Evolutionary conservation across 371 early-diverging fungal species (phyloP), one percentile per base, ranked within the genome.

Genomic region (Sporodiniella umbellata): DNA sequence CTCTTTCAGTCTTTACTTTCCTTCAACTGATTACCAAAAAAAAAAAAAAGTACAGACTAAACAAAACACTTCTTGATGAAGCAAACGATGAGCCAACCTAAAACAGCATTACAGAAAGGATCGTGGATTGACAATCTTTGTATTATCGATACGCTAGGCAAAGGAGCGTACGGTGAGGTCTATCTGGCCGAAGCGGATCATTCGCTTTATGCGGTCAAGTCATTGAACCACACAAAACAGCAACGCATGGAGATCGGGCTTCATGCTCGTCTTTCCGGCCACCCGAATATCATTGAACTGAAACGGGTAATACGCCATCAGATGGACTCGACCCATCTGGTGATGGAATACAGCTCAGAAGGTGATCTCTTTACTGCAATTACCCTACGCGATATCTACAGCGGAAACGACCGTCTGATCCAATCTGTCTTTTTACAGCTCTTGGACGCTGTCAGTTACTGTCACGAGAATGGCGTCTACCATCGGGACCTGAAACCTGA

Each of bases 401-500:
- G 67, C 19, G 77, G 77, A 26, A 62, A 75, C 30, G 74, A 78
- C 50, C 28, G 33, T 14, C 56, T 68, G 10, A 81, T 83, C 48
- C 67, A 71, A 51, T 54, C 54, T 30, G 80, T 75, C 46, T 83
- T 82, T 58, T 48, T 79, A 18, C 81, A 84, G 53, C 58, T 85
- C 26, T 48, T 79, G 10, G 66, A 73, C 21, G 85, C 86, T 4
- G 78, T 86, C 10, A 51, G 58, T 31, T 73, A 74, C 48, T 79
- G 81, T 46, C 88, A 86, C 53, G 50, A 57, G 0, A 53, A 68
- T 8, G 68, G 75, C 12, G 70, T 88, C 6, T 81, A 68, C 57
- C 88, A 88, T 51, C 80, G 90, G n/a, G 92, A 92, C 61, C 67
- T 88, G 10, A 88, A 88, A 58, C 88, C 88, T 26, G 86, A 86